These are phyloP conservation scores for Solanum infundibuliforme DNA, from an alignment of 257 asterid species.

Conservation along the genomic window DNA sequence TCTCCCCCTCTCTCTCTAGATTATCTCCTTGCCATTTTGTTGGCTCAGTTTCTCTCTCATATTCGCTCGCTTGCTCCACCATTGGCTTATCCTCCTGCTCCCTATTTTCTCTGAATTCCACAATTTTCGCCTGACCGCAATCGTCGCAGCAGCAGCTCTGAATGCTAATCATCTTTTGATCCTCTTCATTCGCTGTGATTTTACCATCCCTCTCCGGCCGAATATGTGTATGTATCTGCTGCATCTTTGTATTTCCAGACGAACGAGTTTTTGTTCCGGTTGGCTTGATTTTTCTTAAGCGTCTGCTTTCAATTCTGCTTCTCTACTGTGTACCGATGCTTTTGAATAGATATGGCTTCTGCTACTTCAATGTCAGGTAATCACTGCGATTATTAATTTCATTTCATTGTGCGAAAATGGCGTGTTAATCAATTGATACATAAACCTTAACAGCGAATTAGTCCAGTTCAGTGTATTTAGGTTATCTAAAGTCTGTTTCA, in stretches of 20 bases:
- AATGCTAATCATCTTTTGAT: slow-evolving; percentile 5
- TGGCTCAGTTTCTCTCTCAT: neutral
- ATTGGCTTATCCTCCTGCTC: neutral
- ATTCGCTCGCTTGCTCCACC: neutral
- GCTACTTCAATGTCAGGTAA: slow-evolving; percentile 74
- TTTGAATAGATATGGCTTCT: slow-evolving; percentile 54
- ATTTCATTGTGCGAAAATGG: neutral
- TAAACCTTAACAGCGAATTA: neutral
- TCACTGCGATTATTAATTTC: neutral
- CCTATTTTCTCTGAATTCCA: neutral
- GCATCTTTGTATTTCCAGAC: neutral
- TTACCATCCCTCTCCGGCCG: neutral
- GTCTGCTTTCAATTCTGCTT: neutral
- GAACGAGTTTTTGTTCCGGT: neutral
- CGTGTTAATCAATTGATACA: neutral
- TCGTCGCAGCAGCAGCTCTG: neutral
- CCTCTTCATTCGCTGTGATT: neutral
- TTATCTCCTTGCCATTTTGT: neutral
- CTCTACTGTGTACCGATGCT: slow-evolving; percentile 40
- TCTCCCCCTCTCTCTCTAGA: slow-evolving; percentile 4
- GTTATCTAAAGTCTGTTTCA: neutral
- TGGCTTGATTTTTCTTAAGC: slow-evolving; percentile 4
- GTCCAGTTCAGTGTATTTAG: neutral
- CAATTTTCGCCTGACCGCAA: neutral
- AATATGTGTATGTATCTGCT: neutral